Base-by-base conservation (phyloP, 1,139 yeast species). In the Protomyces pachydermus region DNA sequence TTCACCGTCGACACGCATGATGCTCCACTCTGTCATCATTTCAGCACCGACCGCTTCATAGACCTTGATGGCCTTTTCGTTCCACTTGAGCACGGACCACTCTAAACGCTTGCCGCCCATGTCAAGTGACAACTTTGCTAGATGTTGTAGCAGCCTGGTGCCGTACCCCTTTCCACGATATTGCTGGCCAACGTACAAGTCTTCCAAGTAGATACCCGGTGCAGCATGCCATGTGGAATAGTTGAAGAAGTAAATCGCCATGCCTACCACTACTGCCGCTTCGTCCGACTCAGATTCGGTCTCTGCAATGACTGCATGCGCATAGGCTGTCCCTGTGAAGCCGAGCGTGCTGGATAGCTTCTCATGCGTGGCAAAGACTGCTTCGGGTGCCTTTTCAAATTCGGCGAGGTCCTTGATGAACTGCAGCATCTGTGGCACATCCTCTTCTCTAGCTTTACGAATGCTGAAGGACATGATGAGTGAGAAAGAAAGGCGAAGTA, bases 81-180 rank as follows among this genome's bases (percentile, higher is more conserved):
- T 68, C 70, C 70, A 68, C 54, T 68, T 67, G 38, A 68, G 63
- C 14, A 68, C 70, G 65, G 65, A 64, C 70, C 70, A 68, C 56
- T 68, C 70, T 10, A 68, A 50, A 10, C 70, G 60, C 25, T 64
- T 66, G 23, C 70, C 70, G 51, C 67, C 70, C 45, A 68, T 62
- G 4, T 60, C 65, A 5, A 56, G 37, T 9, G 68, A 50, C 45
- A 68, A 69, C 48, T 61, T 58, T 4, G 70, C 70, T 14, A 69
- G 60, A 10, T 66, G 67, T 50, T 56, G 61, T 28, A 69, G 63
- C 55, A 69, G 48, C 35, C 62, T 52, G 23, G 68, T 61, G 18
- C 70, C 70, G 34, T 54, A 67, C 8, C 67, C 66, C 5, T 53
- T 46, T 1, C 70, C 65, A 3, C 70, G 56, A 32, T 58, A 56